Percentiles rank a stretch among this genome's conserved stretches.
These are phyloP conservation scores for Dictyostelium intermedium DNA, from an alignment of 78 protist species.

Conservation along the genomic window DNA sequence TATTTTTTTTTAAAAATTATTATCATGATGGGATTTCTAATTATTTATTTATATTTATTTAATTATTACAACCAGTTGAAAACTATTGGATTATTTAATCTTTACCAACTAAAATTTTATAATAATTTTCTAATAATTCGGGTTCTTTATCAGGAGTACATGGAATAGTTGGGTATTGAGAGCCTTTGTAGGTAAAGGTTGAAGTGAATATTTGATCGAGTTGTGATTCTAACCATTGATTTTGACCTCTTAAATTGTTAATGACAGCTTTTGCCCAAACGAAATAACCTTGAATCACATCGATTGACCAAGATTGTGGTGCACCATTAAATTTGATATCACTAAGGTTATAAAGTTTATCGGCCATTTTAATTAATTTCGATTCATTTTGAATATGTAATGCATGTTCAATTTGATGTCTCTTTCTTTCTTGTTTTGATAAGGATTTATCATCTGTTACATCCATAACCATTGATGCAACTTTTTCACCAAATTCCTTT, in stretches of 20 bases:
- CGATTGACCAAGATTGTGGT: slow-evolving; percentile 26
- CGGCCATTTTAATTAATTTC: slow-evolving; percentile 51
- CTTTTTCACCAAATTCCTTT: slow-evolving; percentile 23
- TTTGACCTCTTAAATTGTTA: not conserved
- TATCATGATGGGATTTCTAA: too few species aligned
- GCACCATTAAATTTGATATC: slow-evolving; percentile 33
- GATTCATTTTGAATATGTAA: slow-evolving; percentile 13
- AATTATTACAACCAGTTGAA: too few species aligned
- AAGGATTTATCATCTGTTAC: slow-evolving; percentile 72
- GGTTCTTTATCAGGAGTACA: slow-evolving; percentile 15
- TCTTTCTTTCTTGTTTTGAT: slow-evolving; percentile 44
- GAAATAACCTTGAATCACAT: slow-evolving; percentile 56
- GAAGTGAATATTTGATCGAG: slow-evolving; percentile 37
- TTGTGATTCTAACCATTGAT: slow-evolving; percentile 11
- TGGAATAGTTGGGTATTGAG: slow-evolving; percentile 29
- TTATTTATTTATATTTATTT: too few species aligned
- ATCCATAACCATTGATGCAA: slow-evolving; percentile 40
- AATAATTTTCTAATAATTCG: slow-evolving; percentile 13
- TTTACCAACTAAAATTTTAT: not conserved
- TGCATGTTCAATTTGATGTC: slow-evolving; percentile 43
- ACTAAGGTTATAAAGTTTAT: slow-evolving; percentile 52
- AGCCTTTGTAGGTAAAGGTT: not conserved
- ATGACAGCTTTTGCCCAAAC: slow-evolving; percentile 53
- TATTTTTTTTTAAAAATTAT: too few species aligned
- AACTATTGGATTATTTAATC: too few species aligned